Percentiles rank a stretch among this genome's conserved stretches.
These are phyloP conservation scores for Synchytrium microbalum DNA, from an alignment of 371 early-diverging fungal genomes.

Conservation along the genomic window DNA sequence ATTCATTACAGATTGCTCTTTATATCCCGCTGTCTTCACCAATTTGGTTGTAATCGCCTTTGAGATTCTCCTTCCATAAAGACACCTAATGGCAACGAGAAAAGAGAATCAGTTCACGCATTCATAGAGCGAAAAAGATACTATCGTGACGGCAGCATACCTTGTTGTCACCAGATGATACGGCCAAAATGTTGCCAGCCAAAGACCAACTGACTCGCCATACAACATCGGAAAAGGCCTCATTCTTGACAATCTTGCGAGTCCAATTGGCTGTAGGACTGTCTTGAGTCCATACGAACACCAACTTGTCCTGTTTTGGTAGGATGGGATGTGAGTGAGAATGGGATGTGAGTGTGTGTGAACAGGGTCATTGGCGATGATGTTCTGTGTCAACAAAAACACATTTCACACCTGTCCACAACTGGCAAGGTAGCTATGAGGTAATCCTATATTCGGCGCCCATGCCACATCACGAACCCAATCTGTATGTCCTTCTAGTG, in stretches of 20 bases:
- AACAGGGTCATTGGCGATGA: neutral
- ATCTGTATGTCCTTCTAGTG: slow-evolving; percentile 86
- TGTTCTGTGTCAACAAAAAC: neutral
- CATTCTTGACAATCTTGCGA: slow-evolving; percentile 57
- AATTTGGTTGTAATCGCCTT: slow-evolving; percentile 59
- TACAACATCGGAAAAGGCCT: slow-evolving; percentile 91
- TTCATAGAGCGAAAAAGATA: no score
- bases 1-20: neutral
- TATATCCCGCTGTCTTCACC: slow-evolving; percentile 37
- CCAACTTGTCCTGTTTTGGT: slow-evolving; percentile 68
- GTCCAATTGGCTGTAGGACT: slow-evolving; percentile 50
- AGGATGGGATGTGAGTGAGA: neutral
- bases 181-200: slow-evolving; percentile 91
- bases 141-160: no score
- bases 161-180: slow-evolving; percentile 92
- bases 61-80: slow-evolving; percentile 88
- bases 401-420: slow-evolving; percentile 70
- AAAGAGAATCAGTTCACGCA: no score
- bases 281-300: slow-evolving; percentile 92
- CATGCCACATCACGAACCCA: slow-evolving; percentile 98
- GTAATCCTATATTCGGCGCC: slow-evolving; percentile 91
- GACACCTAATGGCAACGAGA: no score
- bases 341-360: neutral
- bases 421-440: slow-evolving; percentile 79
- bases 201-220: slow-evolving; percentile 96